Conservation (phyloP, 495 filamentous ascomycete genomes). For the Podospora conica region DNA sequence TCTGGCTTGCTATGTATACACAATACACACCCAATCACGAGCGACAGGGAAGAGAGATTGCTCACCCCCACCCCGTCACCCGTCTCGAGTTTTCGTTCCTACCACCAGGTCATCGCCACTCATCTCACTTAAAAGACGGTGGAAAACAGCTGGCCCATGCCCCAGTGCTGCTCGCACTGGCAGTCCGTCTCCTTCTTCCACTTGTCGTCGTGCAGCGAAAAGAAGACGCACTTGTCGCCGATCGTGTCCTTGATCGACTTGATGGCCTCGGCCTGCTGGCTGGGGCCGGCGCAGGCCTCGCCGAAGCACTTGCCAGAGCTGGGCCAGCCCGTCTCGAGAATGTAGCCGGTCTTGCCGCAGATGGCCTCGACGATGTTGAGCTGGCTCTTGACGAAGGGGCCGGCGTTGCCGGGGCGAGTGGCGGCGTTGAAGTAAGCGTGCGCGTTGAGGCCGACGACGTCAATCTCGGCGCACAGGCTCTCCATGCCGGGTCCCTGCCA, state of each 20-base stretch:
- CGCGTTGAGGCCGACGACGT: slow-evolving; percentile 76
- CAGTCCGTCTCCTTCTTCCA: slow-evolving; percentile 74
- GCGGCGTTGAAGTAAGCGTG: slow-evolving; percentile 88
- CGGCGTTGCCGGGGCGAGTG: slow-evolving; percentile 56
- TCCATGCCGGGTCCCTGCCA: slow-evolving; percentile 51
- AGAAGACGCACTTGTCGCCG: slow-evolving; percentile 61
- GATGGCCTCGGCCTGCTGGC: slow-evolving; percentile 68
- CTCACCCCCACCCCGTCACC: not conserved
- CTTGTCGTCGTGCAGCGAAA: slow-evolving; percentile 69
- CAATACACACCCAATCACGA: not conserved
- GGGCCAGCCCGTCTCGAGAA: slow-evolving; percentile 93
- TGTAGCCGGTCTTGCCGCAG: slow-evolving; percentile 65
- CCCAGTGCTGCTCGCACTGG: slow-evolving; percentile 76
- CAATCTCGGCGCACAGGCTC: slow-evolving; percentile 63
- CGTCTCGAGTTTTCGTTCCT: not conserved
- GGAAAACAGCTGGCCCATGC: slow-evolving; percentile 50
- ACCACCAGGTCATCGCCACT: not conserved
- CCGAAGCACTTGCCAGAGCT: slow-evolving; percentile 62
- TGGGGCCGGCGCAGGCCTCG: slow-evolving; percentile 56
- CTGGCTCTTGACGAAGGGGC: slow-evolving; percentile 63
- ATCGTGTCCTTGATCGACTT: slow-evolving; percentile 49
- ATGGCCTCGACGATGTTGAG: slow-evolving; percentile 56
- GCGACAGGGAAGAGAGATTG: not conserved
- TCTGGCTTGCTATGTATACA: slow-evolving; percentile 2
- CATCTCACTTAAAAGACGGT: not conserved